A percentile compares a stretch with the other conserved stretches of the same genome.
These are phyloP conservation scores for Picocystis sp. DNA, from an alignment of 163 green algal genomes.

Conservation along the genomic window DNA sequence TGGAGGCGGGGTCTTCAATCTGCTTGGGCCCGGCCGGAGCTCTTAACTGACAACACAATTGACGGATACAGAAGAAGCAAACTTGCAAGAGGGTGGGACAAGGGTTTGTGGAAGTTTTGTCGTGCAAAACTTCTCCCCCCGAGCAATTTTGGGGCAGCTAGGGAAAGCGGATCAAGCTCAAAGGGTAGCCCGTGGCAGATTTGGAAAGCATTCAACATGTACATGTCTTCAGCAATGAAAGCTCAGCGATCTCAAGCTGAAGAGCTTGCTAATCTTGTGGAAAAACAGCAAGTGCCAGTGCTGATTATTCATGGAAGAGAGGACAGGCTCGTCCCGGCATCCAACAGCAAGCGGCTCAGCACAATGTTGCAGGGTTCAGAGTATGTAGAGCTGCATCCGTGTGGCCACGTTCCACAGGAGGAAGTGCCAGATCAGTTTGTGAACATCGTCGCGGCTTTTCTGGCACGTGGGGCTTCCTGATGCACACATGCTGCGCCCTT, in stretches of 20 bases:
- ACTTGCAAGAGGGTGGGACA: constrained; percentile 59
- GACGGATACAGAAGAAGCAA: constrained; percentile 52
- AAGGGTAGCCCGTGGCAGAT: no score
- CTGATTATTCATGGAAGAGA: constrained; percentile 16
- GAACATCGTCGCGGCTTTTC: constrained; percentile 2
- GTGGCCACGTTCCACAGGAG: constrained; percentile 17
- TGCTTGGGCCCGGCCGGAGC: neutral
- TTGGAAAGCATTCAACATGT: no score
- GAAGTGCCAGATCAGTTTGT: constrained; percentile 12
- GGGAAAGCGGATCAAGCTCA: neutral
- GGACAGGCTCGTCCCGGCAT: constrained; percentile 47
- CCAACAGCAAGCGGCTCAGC: constrained; percentile 48
- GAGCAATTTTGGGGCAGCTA: neutral
- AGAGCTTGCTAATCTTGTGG: neutral
- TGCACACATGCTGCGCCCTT: no score
- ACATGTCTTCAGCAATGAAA: no score
- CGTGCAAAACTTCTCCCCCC: constrained; percentile 24
- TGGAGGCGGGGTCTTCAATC: constrained; percentile 11
- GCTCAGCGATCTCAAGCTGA: no score
- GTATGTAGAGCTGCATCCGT: constrained; percentile 15
- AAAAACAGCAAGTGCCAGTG: constrained; percentile 3
- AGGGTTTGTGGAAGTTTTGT: constrained; percentile 55
- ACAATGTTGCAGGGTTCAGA: constrained; percentile 24
- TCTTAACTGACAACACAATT: constrained; percentile 19
- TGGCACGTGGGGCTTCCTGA: neutral